Evolutionary conservation across 768 basidiomycete species (phyloP).

Genomic region (Xerocomellus amylosporus): DNA sequence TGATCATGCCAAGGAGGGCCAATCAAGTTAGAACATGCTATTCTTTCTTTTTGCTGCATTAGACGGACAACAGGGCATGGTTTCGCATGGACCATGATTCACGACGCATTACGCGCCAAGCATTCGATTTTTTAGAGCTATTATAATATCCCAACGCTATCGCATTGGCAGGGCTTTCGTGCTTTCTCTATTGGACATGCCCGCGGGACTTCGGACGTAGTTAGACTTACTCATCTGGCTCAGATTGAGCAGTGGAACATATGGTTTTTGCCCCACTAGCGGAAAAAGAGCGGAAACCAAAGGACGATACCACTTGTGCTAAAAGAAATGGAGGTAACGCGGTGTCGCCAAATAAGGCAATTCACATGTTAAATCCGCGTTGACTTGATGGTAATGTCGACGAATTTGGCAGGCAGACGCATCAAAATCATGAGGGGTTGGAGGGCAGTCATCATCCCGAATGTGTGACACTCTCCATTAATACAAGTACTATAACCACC

Average conservation of each 20-base stretch:
- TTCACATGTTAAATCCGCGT: constrained; percentile 33
- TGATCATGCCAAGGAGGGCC: constrained; percentile 5
- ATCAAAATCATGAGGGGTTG: constrained; percentile 22
- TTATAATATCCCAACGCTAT: constrained; percentile 18
- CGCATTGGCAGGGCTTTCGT: constrained; percentile 7
- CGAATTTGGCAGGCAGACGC: constrained; percentile 4
- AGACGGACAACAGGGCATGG: background rate
- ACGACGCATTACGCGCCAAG: constrained; percentile 11
- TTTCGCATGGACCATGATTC: constrained; percentile 3
- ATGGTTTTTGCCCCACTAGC: background rate
- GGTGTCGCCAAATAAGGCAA: constrained; percentile 17
- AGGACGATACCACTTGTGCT: background rate
- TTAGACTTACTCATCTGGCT: constrained; percentile 1
- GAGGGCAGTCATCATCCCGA: background rate
- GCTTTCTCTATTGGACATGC: constrained; percentile 11
- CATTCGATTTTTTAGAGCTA: constrained; percentile 7
- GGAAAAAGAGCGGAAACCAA: constrained; percentile 25
- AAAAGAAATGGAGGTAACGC: constrained; percentile 15
- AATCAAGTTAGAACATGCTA: constrained; percentile 2
- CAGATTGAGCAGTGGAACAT: constrained; percentile 7
- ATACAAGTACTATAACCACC: background rate
- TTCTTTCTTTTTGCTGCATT: constrained; percentile 4
- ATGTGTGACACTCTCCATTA: background rate
- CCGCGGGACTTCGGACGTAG: background rate
- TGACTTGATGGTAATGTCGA: background rate